A percentile compares a stretch with the other conserved stretches of the same genome.
These are phyloP conservation scores for Phytophthora tentaculata DNA, from an alignment of 352 stramenopile genomes.

Conservation along the genomic window DNA sequence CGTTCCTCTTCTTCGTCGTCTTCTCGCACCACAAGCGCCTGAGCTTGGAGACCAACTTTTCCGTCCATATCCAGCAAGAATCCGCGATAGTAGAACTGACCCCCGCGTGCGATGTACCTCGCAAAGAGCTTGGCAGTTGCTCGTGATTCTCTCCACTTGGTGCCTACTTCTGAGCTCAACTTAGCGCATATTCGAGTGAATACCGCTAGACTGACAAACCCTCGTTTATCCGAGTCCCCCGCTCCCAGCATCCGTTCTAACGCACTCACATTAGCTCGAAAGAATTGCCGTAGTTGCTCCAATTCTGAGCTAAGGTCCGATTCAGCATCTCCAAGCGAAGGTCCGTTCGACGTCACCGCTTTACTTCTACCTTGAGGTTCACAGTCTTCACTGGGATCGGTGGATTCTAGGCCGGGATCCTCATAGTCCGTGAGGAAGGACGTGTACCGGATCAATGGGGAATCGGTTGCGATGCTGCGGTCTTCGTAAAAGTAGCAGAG, in stretches of 20 bases:
- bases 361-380: background rate
- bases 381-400: constrained; percentile 9
- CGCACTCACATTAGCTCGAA: constrained; percentile 43
- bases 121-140: constrained; percentile 46
- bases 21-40: constrained; percentile 66
- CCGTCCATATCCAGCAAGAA: constrained; percentile 74
- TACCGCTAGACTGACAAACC: constrained; percentile 52
- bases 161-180: constrained; percentile 36
- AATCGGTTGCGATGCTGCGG: constrained; percentile 59
- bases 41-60: constrained; percentile 51
- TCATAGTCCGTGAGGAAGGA: constrained; percentile 82
- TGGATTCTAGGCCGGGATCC: constrained; percentile 58
- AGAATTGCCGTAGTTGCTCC: constrained; percentile 52
- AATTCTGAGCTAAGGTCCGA: constrained; percentile 38
- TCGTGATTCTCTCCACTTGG: constrained; percentile 45
- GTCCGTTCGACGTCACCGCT: constrained; percentile 4
- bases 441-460: constrained; percentile 69
- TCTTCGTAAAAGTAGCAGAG: constrained; percentile 84
- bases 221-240: constrained; percentile 54
- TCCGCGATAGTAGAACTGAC: constrained; percentile 72
- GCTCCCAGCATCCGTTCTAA: constrained; percentile 49
- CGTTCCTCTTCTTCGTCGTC: constrained; percentile 43
- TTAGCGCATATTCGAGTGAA: constrained; percentile 53
- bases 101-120: constrained; percentile 56
- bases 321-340: constrained; percentile 25